phyloP scores from a whole-genome alignment of 73 alveolate species.

The Paramecium sonneborni region DNA sequence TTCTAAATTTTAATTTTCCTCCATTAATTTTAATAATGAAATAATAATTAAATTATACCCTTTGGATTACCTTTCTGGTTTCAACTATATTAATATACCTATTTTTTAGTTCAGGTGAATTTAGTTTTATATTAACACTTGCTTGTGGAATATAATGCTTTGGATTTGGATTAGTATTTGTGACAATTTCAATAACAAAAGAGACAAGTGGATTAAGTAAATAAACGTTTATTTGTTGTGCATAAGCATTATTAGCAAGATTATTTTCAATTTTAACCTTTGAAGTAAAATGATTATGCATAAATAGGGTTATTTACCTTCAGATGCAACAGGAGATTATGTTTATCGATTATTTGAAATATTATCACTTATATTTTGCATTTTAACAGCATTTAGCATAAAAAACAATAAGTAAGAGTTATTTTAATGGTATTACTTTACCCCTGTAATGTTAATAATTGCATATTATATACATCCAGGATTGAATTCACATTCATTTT shows the following conservation, averaged over 20 bases:
- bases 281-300: background rate
- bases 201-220: constrained; percentile 68
- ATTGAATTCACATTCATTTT: constrained; percentile 53
- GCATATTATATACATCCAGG: constrained; percentile 69
- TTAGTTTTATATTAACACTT: constrained; percentile 59
- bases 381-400: background rate
- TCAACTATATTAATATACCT: constrained; percentile 40
- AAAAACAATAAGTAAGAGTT: constrained; percentile 12
- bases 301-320: constrained; percentile 62
- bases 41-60: background rate
- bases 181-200: background rate
- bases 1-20: constrained; percentile 46
- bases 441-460: constrained; percentile 63
- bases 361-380: constrained; percentile 54
- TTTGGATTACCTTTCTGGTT: constrained; percentile 35
- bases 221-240: constrained; percentile 72
- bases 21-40: constrained; percentile 44
- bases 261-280: constrained; percentile 63
- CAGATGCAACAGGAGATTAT: constrained; percentile 68
- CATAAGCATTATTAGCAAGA: constrained; percentile 58
- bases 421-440: constrained; percentile 69
- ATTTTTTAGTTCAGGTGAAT: constrained; percentile 59
- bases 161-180: constrained; percentile 59
- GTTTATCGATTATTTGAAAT: constrained; percentile 66
- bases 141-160: constrained; percentile 55